phyloP scores from a whole-genome alignment of 371 early-diverging fungal species.

The Syncephalastrum contaminatum region DNA sequence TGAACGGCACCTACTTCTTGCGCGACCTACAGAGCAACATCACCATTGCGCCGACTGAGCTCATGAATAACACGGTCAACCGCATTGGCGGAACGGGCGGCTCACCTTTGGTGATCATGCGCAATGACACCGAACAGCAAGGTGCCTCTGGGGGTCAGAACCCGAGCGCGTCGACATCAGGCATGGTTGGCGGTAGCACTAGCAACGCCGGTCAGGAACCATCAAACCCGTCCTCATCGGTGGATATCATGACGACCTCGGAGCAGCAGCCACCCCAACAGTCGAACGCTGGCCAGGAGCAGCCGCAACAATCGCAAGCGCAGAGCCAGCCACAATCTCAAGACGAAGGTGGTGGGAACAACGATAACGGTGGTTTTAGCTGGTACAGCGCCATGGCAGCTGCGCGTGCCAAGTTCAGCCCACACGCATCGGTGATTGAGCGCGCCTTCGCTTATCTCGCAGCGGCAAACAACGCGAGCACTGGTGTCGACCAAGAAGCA shows the following conservation, averaged over 20 bases:
- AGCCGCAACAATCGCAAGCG: not conserved
- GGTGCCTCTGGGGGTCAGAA: not conserved
- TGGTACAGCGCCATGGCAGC: no score
- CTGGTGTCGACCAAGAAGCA: not conserved
- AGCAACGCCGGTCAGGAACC: no score
- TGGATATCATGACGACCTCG: no score
- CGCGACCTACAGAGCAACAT: slow-evolving; percentile 16
- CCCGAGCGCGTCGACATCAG: not conserved
- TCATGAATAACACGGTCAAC: slow-evolving; percentile 14
- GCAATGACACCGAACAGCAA: slow-evolving; percentile 11
- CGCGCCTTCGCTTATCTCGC: no score
- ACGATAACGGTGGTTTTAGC: not conserved
- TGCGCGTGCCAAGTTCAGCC: no score
- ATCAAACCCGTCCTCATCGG: no score
- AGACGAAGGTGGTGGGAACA: slow-evolving; percentile 1
- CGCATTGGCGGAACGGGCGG: slow-evolving; percentile 4
- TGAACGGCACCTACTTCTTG: slow-evolving; percentile 20
- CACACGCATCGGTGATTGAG: no score
- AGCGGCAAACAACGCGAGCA: slow-evolving; percentile 1
- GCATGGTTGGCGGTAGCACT: slow-evolving; percentile 1
- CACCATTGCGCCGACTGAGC: slow-evolving; percentile 27
- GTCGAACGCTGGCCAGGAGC: no score
- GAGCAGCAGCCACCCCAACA: no score
- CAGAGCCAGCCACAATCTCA: not conserved
- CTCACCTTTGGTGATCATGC: slow-evolving; percentile 24